These are phyloP conservation scores for Paraphoma chrysanthemicola DNA, from an alignment of 2,329 filamentous ascomycete species.

Conservation along the genomic window DNA sequence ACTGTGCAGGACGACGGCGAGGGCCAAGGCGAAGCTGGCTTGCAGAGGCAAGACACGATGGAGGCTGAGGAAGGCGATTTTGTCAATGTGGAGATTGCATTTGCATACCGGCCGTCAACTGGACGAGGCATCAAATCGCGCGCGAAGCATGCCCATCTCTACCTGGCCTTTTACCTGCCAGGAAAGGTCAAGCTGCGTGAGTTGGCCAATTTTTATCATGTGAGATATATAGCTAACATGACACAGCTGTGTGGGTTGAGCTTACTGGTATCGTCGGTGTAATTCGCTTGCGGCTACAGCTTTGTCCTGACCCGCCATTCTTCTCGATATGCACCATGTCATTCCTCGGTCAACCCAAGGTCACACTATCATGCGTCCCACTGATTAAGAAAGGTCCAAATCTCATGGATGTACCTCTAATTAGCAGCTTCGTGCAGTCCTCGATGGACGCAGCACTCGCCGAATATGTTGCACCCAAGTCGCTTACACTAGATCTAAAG, in stretches of 20 bases:
- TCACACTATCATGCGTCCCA: constrained; percentile 73
- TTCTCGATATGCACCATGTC: constrained; percentile 77
- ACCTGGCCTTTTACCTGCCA: constrained; percentile 74
- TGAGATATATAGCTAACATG: constrained; percentile 17
- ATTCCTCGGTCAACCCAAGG: constrained; percentile 77
- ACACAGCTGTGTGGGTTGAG: constrained; percentile 74
- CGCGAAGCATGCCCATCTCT: constrained; percentile 75
- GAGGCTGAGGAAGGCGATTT: constrained; percentile 80
- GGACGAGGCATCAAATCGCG: constrained; percentile 67
- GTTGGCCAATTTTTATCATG: constrained; percentile 13
- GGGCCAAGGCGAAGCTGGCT: constrained; percentile 41
- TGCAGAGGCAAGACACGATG: constrained; percentile 57
- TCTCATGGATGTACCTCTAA: constrained; percentile 76
- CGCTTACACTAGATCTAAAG: constrained; percentile 74
- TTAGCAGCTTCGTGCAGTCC: constrained; percentile 77
- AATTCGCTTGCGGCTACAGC: constrained; percentile 71
- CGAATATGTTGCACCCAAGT: constrained; percentile 79
- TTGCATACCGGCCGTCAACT: constrained; percentile 73
- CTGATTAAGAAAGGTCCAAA: constrained; percentile 73
- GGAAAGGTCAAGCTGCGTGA: constrained; percentile 60
- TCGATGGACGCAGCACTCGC: constrained; percentile 76
- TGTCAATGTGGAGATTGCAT: constrained; percentile 76
- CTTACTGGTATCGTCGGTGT: constrained; percentile 75
- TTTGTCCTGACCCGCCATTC: constrained; percentile 79
- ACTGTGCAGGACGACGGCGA: constrained; percentile 55